phyloP scores from a whole-genome alignment of 805 yeast genomes.

The Ogataea thermomethanolica region DNA sequence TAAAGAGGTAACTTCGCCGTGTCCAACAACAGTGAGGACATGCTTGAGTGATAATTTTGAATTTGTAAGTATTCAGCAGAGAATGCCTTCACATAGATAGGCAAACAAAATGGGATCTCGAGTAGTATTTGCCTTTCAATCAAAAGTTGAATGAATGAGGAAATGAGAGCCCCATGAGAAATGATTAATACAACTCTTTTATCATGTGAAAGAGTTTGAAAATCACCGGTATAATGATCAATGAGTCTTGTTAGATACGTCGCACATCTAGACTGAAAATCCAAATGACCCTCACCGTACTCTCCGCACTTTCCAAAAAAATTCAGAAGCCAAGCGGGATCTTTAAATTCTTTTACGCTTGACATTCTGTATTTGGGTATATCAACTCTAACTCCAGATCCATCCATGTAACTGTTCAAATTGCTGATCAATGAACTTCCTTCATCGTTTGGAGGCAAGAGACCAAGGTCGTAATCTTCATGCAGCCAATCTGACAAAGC shows the following conservation, averaged over 20 bases:
- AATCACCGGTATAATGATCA: slow-evolving; percentile 29
- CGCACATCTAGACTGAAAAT: slow-evolving; percentile 36
- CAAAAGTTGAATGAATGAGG: slow-evolving; percentile 37
- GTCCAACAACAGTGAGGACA: too few relatives aligned
- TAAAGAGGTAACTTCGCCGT: too few relatives aligned
- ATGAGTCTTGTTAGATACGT: slow-evolving; percentile 34
- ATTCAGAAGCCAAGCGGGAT: slow-evolving; percentile 33
- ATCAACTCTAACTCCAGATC: too few relatives aligned
- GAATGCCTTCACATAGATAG: slow-evolving; percentile 34
- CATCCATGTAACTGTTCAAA: slow-evolving; percentile 38
- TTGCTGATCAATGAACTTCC: slow-evolving; percentile 39
- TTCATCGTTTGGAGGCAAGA: slow-evolving; percentile 43
- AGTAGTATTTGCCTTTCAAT: slow-evolving; percentile 36
- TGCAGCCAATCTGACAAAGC: slow-evolving; percentile 43
- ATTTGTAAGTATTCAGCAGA: too few relatives aligned
- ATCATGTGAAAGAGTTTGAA: slow-evolving; percentile 27
- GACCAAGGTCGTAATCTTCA: slow-evolving; percentile 36
- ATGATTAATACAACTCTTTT: slow-evolving; percentile 34
- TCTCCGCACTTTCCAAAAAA: slow-evolving; percentile 41
- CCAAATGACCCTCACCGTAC: slow-evolving; percentile 38
- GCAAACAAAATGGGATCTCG: slow-evolving; percentile 39
- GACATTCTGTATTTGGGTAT: too few relatives aligned
- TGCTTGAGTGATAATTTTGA: too few relatives aligned
- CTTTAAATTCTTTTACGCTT: slow-evolving; percentile 16
- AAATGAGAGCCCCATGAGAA: slow-evolving; percentile 44